These are phyloP conservation scores for Colletotrichum tamarilloi DNA, from an alignment of 2,329 filamentous ascomycete species.

Conservation along the genomic window DNA sequence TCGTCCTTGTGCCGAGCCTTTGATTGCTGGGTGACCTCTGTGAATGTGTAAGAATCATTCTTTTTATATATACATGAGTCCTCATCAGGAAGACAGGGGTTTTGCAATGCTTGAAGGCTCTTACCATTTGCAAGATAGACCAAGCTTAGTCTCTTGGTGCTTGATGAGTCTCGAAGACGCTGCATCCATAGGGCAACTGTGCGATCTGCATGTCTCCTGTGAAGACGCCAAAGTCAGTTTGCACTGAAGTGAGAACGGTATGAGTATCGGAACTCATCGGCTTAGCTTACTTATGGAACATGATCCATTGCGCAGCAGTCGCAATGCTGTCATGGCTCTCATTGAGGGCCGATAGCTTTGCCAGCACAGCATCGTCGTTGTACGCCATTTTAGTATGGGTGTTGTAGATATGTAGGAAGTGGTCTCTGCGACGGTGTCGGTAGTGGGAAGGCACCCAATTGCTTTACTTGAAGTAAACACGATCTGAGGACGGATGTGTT, in stretches of 20 bases:
- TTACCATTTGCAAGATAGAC: constrained; percentile 95
- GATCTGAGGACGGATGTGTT: neutral
- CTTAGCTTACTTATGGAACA: constrained; percentile 78
- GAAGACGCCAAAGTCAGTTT: constrained; percentile 21
- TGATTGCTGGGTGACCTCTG: constrained; percentile 96
- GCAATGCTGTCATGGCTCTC: constrained; percentile 98
- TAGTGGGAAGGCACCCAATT: neutral
- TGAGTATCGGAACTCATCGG: neutral
- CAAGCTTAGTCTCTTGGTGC: constrained; percentile 87
- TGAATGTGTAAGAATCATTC: neutral
- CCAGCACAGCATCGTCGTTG: constrained; percentile 93
- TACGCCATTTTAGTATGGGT: constrained; percentile 76
- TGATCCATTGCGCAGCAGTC: constrained; percentile 98
- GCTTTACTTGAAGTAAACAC: neutral
- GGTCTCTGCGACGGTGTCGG: neutral
- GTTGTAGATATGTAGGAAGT: neutral
- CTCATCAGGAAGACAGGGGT: neutral
- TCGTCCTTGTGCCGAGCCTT: constrained; percentile 93
- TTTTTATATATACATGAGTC: neutral
- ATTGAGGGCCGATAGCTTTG: constrained; percentile 94
- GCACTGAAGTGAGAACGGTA: neutral
- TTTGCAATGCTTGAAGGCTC: constrained; percentile 38
- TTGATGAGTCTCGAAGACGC: constrained; percentile 86
- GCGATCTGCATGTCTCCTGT: constrained; percentile 88
- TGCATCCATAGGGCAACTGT: constrained; percentile 94